Percentiles rank a stretch among this genome's conserved stretches.
Conservation (phyloP, 1,139 yeast species). For the Blastobotrys indianensis region DNA sequence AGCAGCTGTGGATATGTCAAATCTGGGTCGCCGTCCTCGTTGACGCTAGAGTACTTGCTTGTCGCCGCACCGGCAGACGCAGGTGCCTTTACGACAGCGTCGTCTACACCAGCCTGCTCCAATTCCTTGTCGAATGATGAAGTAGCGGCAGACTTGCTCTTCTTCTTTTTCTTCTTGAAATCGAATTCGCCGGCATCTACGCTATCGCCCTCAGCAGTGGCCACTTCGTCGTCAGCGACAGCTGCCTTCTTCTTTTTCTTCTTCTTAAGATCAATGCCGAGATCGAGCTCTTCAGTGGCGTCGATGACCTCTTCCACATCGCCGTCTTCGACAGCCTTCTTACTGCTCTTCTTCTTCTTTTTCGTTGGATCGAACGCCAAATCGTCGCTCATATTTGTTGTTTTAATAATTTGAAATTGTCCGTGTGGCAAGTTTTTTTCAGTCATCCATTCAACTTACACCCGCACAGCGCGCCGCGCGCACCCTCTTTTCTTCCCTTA, state of each 20-base stretch:
- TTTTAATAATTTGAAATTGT: background rate
- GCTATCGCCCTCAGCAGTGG: slow-evolving; percentile 38
- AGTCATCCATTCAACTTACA: too few species aligned
- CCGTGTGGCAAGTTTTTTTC: slow-evolving; percentile 8
- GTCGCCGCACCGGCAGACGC: slow-evolving; percentile 9
- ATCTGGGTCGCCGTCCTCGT: slow-evolving; percentile 44
- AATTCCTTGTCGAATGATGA: slow-evolving; percentile 86
- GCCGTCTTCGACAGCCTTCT: slow-evolving; percentile 33
- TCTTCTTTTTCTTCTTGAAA: slow-evolving; percentile 70
- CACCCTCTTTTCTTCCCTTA: too few species aligned
- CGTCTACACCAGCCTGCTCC: slow-evolving; percentile 80
- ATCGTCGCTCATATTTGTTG: slow-evolving; percentile 10
- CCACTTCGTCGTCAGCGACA: slow-evolving; percentile 44
- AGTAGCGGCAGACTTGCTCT: slow-evolving; percentile 58
- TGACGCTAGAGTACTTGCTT: slow-evolving; percentile 22
- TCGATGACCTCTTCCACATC: slow-evolving; percentile 37
- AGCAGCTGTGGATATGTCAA: slow-evolving; percentile 73
- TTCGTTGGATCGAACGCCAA: slow-evolving; percentile 12
- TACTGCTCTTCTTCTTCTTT: slow-evolving; percentile 79
- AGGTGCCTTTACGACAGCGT: slow-evolving; percentile 33
- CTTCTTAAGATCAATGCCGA: slow-evolving; percentile 39
- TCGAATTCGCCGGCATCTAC: slow-evolving; percentile 63
- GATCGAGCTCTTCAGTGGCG: slow-evolving; percentile 42
- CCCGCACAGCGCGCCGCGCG: too few species aligned
- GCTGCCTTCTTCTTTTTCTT: slow-evolving; percentile 44